These are phyloP conservation scores for Phytophthora hibernalis DNA, from an alignment of 352 stramenopile species.

Conservation along the genomic window DNA sequence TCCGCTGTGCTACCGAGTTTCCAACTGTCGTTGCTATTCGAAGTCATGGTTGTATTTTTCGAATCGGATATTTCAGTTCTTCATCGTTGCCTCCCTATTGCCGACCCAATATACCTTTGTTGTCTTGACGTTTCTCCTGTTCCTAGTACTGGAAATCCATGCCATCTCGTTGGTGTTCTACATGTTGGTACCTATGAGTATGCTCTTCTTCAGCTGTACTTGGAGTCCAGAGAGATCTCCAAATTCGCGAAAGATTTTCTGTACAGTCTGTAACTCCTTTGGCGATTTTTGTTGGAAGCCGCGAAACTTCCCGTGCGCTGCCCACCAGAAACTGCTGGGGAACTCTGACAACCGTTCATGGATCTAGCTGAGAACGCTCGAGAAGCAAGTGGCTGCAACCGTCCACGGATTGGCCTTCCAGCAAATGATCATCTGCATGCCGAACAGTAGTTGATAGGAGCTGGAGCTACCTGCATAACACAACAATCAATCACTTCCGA, in stretches of 20 bases:
- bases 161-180: background rate
- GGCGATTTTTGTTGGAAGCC: too few species aligned
- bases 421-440: too few species aligned
- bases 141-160: conserved; percentile 1
- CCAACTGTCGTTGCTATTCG: conserved; percentile 1
- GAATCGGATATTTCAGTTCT: conserved; percentile 7
- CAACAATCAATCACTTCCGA: too few species aligned
- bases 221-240: background rate
- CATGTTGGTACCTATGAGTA: background rate
- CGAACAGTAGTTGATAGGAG: too few species aligned
- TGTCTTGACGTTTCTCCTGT: background rate
- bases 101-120: conserved; percentile 2
- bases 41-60: conserved; percentile 1
- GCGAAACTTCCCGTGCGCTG: too few species aligned
- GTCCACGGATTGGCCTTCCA: too few species aligned
- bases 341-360: too few species aligned
- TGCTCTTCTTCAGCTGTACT: conserved; percentile 3
- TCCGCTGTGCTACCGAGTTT: background rate
- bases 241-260: background rate
- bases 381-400: too few species aligned
- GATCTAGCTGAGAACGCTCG: too few species aligned
- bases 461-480: too few species aligned
- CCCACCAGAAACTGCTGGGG: too few species aligned
- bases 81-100: background rate
- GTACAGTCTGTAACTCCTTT: background rate